Evolutionary conservation across 2,329 filamentous ascomycete genomes (phyloP).

Genomic region (Verticillium albo-atrum): DNA sequence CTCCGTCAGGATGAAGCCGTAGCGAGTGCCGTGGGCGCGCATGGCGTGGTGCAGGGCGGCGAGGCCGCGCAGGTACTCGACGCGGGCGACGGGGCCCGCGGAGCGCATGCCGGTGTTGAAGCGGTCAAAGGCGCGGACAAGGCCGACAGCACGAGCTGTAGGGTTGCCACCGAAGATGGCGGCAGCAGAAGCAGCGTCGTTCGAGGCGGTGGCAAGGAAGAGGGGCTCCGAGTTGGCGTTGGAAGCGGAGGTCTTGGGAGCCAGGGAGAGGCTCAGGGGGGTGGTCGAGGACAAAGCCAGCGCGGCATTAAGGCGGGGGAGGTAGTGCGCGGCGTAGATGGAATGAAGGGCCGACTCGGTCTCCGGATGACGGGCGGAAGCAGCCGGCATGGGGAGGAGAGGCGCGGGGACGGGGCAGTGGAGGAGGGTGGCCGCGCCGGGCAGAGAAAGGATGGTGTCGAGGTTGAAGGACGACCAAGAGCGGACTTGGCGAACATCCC

Average conservation of each 20-base stretch:
- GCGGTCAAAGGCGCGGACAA: slow-evolving; percentile 88
- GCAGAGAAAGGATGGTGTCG: slow-evolving; percentile 65
- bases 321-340: slow-evolving; percentile 74
- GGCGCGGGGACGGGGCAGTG: slow-evolving; percentile 60
- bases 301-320: slow-evolving; percentile 82
- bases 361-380: slow-evolving; percentile 64
- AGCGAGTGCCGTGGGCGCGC: slow-evolving; percentile 89
- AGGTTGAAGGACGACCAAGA: slow-evolving; percentile 79
- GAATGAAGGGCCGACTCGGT: slow-evolving; percentile 72
- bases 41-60: slow-evolving; percentile 84
- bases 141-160: slow-evolving; percentile 62
- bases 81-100: slow-evolving; percentile 74
- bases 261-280: slow-evolving; percentile 50
- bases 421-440: slow-evolving; percentile 68
- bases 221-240: slow-evolving; percentile 46
- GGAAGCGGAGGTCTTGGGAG: slow-evolving; percentile 27
- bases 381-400: slow-evolving; percentile 55
- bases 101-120: slow-evolving; percentile 95
- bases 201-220: slow-evolving; percentile 60
- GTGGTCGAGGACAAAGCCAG: slow-evolving; percentile 69
- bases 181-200: slow-evolving; percentile 51
- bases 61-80: slow-evolving; percentile 84
- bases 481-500: slow-evolving; percentile 85
- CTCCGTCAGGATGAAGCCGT: slow-evolving; percentile 94
- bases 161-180: slow-evolving; percentile 45